Percentiles rank a stretch among this genome's conserved stretches.
Conservation (phyloP, 768 basidiomycete species). For the Suillus americanus region DNA sequence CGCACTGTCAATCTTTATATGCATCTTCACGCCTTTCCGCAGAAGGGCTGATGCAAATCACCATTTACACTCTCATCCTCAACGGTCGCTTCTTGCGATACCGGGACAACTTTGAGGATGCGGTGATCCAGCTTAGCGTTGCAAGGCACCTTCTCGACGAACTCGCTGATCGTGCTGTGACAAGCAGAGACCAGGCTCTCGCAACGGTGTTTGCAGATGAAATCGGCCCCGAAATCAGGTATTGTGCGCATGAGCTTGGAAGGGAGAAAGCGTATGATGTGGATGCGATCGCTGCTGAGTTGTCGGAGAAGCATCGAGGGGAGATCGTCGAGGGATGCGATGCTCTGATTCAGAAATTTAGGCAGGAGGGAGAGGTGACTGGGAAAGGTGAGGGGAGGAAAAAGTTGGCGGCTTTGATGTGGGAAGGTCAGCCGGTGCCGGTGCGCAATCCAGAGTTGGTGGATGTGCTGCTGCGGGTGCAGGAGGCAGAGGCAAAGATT, state of each 20-base stretch:
- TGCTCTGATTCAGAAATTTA: slow-evolving; percentile 50
- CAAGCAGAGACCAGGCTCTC: slow-evolving; percentile 85
- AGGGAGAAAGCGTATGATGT: slow-evolving; percentile 78
- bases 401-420: slow-evolving; percentile 59
- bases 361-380: slow-evolving; percentile 38
- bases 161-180: slow-evolving; percentile 59
- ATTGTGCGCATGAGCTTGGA: slow-evolving; percentile 89
- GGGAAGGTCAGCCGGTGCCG: slow-evolving; percentile 84
- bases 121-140: slow-evolving; percentile 73
- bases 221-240: slow-evolving; percentile 86
- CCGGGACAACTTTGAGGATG: slow-evolving; percentile 72
- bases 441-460: slow-evolving; percentile 91
- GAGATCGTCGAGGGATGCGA: slow-evolving; percentile 67
- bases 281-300: slow-evolving; percentile 66
- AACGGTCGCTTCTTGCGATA: slow-evolving; percentile 83
- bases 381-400: slow-evolving; percentile 43
- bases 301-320: slow-evolving; percentile 55
- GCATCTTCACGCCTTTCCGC: slow-evolving; percentile 51
- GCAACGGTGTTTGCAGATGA: slow-evolving; percentile 83
- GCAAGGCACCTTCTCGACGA: slow-evolving; percentile 73
- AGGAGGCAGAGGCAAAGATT: slow-evolving; percentile 70
- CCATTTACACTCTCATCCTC: slow-evolving; percentile 76
- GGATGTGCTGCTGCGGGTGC: slow-evolving; percentile 79
- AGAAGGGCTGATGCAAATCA: slow-evolving; percentile 63
- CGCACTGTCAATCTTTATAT: slow-evolving; percentile 68